Percentiles rank a stretch among this genome's conserved stretches.
Conservation (phyloP, 805 yeast species). For the Phaffomyces antillensis region DNA sequence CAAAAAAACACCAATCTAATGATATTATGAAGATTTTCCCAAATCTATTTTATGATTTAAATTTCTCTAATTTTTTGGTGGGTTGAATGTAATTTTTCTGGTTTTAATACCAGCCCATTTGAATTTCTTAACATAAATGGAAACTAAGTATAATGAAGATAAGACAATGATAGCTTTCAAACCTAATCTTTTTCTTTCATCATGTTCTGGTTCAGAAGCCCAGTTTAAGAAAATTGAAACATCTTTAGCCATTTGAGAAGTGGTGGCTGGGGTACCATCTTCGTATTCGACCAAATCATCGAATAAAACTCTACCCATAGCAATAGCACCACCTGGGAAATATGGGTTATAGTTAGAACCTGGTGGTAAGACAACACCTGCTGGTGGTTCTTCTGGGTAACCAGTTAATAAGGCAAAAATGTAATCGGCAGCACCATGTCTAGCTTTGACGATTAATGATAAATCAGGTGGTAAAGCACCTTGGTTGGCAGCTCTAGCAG, state of each 20-base stretch:
- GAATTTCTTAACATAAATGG: constrained; percentile 94
- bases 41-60: background rate
- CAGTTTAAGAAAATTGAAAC: constrained; percentile 93
- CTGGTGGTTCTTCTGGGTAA: constrained; percentile 98
- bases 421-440: constrained; percentile 97
- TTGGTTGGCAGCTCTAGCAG: constrained; percentile 99
- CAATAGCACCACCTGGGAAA: constrained; percentile 99
- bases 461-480: constrained; percentile 99
- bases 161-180: constrained; percentile 80
- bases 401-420: constrained; percentile 94
- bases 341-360: constrained; percentile 98
- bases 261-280: constrained; percentile 97
- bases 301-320: constrained; percentile 97
- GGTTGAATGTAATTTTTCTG: constrained; percentile 89
- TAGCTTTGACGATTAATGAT: constrained; percentile 94
- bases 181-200: constrained; percentile 95
- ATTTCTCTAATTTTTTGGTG: constrained; percentile 61
- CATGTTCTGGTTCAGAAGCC: constrained; percentile 98
- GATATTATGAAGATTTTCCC: background rate
- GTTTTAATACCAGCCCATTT: constrained; percentile 96
- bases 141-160: constrained; percentile 70
- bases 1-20: background rate
- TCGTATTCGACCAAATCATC: constrained; percentile 97
- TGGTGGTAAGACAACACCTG: constrained; percentile 87
- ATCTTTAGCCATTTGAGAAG: constrained; percentile 99